These are phyloP conservation scores for Daucus carota DNA, from an alignment of 129 eudicot genomes.

Conservation along the genomic window DH1_v3.0 NC_030382.2:32800501-32801000, in stretches of 20 bases:
- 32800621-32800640: no score
- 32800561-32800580: no score
- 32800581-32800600: no score
- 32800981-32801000: no score
- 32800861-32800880: not conserved
- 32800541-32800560: no score
- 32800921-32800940: not conserved
- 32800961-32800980: no score
- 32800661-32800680: constrained; percentile 19
- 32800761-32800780: constrained; percentile 21
- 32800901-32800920: not conserved
- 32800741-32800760: constrained; percentile 23
- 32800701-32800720: constrained; percentile 32
- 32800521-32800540: no score
- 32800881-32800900: not conserved
- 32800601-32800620: no score
- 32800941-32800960: not conserved
- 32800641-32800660: constrained; percentile 84
- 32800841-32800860: not conserved
- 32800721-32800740: not conserved
- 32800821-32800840: not conserved
- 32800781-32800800: constrained; percentile 7
- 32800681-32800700: constrained; percentile 41
- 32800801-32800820: not conserved
- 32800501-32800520: no score